Conservation (phyloP, 2,329 filamentous ascomycete species). For the Onygenales sp. region DNA sequence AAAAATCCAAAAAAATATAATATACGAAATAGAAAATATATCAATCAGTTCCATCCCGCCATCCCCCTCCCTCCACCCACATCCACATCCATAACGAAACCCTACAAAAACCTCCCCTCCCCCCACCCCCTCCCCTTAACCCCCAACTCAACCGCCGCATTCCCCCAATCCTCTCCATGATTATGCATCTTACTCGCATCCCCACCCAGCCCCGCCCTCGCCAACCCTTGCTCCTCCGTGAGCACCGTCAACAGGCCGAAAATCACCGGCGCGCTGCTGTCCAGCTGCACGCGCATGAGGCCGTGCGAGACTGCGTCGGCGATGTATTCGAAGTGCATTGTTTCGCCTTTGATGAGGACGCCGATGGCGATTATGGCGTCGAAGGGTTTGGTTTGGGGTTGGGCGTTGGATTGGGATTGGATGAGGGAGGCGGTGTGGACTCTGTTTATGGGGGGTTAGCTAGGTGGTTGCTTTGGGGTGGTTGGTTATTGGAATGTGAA, state of each 20-base stretch:
- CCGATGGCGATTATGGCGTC: slow-evolving; percentile 93
- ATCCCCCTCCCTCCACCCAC: neutral
- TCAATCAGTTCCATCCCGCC: neutral
- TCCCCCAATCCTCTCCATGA: slow-evolving; percentile 94
- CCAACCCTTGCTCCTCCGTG: slow-evolving; percentile 75
- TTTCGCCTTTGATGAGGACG: slow-evolving; percentile 95
- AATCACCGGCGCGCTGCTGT: slow-evolving; percentile 78
- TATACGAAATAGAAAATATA: too few relatives aligned
- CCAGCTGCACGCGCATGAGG: slow-evolving; percentile 88
- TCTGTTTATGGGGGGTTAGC: slow-evolving; percentile 33
- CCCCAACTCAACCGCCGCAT: slow-evolving; percentile 87
- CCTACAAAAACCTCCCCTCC: slow-evolving; percentile 50
- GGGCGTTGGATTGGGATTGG: slow-evolving; percentile 55
- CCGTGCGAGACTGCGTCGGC: slow-evolving; percentile 82
- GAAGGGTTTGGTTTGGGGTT: slow-evolving; percentile 45
- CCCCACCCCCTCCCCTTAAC: slow-evolving; percentile 79
- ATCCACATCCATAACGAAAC: neutral
- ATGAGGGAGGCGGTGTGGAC: slow-evolving; percentile 80
- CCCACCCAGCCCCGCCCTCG: slow-evolving; percentile 64
- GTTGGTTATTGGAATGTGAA: slow-evolving; percentile 1
- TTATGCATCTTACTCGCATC: slow-evolving; percentile 55
- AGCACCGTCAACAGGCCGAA: slow-evolving; percentile 89
- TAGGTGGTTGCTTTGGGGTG: neutral
- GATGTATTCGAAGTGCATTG: slow-evolving; percentile 99
- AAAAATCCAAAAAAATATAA: neutral